Evolutionary conservation across 2,329 filamentous ascomycete species (phyloP).

Genomic region (Myriangium duriaei): DNA sequence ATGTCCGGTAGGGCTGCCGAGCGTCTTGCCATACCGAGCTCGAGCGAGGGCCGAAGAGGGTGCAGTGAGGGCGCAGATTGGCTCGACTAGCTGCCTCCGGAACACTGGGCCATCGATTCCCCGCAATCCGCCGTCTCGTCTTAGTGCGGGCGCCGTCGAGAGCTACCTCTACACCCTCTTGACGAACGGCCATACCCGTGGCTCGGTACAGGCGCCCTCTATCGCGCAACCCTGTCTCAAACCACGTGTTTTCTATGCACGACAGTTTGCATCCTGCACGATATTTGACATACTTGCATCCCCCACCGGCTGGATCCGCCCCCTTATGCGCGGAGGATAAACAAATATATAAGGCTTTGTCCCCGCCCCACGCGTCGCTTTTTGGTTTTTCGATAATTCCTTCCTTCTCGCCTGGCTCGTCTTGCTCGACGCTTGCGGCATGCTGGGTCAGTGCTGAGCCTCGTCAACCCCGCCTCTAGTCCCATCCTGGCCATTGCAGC

Average conservation of each 20-base stretch:
- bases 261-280: constrained; percentile 10
- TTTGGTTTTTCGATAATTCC: neutral
- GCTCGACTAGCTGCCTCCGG: neutral
- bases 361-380: constrained; percentile 3
- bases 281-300: constrained; percentile 9
- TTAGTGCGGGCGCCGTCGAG: too few relatives aligned
- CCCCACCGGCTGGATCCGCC: neutral
- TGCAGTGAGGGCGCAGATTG: too few relatives aligned
- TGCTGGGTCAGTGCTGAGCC: neutral
- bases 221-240: neutral
- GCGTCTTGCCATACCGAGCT: neutral
- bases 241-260: constrained; percentile 5
- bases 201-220: neutral
- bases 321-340: constrained; percentile 5
- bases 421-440: neutral
- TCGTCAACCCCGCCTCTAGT: neutral
- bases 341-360: constrained; percentile 9
- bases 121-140: neutral
- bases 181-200: neutral
- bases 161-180: too few relatives aligned
- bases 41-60: too few relatives aligned
- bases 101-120: neutral
- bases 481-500: neutral
- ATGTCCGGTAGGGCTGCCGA: neutral
- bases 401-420: neutral